A percentile compares a stretch with the other conserved stretches of the same genome.
phyloP scores from a whole-genome alignment of 23 red algal species.

The Gracilaria gracilis region DNA sequence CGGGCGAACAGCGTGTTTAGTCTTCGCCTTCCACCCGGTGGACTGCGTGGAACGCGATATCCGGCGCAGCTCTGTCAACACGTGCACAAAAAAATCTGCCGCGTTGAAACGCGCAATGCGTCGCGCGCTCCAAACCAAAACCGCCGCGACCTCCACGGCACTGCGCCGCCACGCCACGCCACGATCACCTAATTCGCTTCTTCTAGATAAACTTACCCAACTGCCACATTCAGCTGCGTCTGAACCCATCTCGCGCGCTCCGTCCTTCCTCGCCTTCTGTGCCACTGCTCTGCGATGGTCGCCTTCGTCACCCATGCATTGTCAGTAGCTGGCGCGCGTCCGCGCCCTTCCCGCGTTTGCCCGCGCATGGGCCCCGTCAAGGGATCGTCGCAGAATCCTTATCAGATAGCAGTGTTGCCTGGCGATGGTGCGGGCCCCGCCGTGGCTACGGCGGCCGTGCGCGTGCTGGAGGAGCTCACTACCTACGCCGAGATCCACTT shows the following conservation, averaged over 20 bases:
- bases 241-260: background rate
- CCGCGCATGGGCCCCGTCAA: constrained; percentile 44
- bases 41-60: too few relatives aligned
- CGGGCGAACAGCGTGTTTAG: too few relatives aligned
- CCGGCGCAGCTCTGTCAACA: too few relatives aligned
- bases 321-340: background rate
- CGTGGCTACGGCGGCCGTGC: constrained; percentile 65
- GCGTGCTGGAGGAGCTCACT: constrained; percentile 73
- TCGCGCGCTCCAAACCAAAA: too few relatives aligned
- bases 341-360: background rate
- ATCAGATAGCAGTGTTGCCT: constrained; percentile 79
- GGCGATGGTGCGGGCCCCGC: constrained; percentile 87
- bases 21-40: too few relatives aligned
- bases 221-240: background rate
- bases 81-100: constrained; percentile 28
- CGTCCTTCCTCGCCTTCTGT: background rate
- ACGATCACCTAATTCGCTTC: background rate
- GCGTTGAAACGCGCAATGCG: background rate
- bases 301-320: constrained; percentile 28
- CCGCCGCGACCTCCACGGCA: background rate
- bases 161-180: background rate
- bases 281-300: background rate
- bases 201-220: too few relatives aligned
- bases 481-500: constrained; percentile 83
- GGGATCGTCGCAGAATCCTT: constrained; percentile 71